Evolutionary conservation across 2,329 filamentous ascomycete species (phyloP), one percentile per base, ranked within the genome.

Genomic region (Aspergillus sp.): DNA sequence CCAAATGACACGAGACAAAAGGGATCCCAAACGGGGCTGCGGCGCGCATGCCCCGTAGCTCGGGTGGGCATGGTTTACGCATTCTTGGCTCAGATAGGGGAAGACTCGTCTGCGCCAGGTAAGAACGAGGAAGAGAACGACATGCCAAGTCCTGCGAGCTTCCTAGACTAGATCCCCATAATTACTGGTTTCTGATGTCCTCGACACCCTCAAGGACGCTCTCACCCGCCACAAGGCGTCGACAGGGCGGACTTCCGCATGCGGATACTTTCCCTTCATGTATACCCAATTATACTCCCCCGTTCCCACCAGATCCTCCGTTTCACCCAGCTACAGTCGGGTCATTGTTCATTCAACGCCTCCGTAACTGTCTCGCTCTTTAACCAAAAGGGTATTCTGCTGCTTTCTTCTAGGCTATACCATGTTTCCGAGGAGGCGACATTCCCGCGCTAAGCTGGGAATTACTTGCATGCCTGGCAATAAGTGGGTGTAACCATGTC

Each of bases 31-130:
- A 30, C 25, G 47, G 47, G 47, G 32, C 47, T 28, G 30, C 47
- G 47, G 47, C 47, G 47, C 25, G 25, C 47, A 50, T 50, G 47
- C 25, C 25, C 47, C 25, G 21, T 21, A 23, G 21, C 53, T 36
- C 17, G 23, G 12, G 53, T 45, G 23, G 53, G 53, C 25, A 15
- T 45, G 39, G 25, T 47, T 36, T 23, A 47, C 53, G 53, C 53
- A 47, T 45, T 36, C 30, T 30, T 19, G 39, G 23, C 23, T 28
- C 53, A 47, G 53, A 55, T 55, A 30, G 53, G 53, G 53, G 53
- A 17, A 53, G 25, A 38, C 19, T 17, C 23, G 45, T 25, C 39
- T 45, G 53, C 41, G 25, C 28, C 53, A 55, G 39, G 19, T 39
- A 55, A 47, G 39, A 55, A 55, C 30, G 39, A 55, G 39, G n/a